Base-by-base conservation (phyloP, 768 basidiomycete genomes). In the Amanita phalloides region DNA sequence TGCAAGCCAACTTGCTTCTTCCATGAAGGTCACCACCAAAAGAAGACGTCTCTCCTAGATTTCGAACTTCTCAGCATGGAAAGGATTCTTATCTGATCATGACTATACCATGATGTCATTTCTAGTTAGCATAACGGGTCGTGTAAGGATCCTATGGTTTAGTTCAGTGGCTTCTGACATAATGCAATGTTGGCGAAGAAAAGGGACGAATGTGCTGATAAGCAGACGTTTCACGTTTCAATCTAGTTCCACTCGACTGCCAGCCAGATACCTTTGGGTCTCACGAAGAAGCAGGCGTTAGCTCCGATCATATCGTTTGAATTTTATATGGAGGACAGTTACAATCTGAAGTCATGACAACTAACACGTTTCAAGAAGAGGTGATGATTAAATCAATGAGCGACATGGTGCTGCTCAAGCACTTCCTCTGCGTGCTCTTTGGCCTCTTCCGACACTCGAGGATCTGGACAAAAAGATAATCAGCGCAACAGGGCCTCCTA, bases 381-480 rank as follows among this genome's bases (percentile, higher is more conserved):
- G 3, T 13, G 33, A 33, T 13, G 13, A 11, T 13, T 1, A 17
- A 49, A 28, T 50, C 49, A 50, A 20, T 43, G 30, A 14, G 38
- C 9, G 35, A 52, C 55, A 3, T 54, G 47, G 20, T 57, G 54
- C n/a, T 58, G 53, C 37, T 49, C 39, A 41, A 60, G 53, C 20
- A 58, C 49, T 7, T 58, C 35, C 17, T 56, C 54, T 8, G 59
- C 55, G 13, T 55, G 53, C 17, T 57, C 46, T 45, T 58, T 58
- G 36, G 59, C 54, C 37, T 56, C 56, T 11, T 57, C 57, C 23
- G 56, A 58, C 7, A 52, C 54, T 28, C 51, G 39, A 36, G 59
- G 57, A 38, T 58, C 59, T 60, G 45, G 3, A 30, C 14, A 44
- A 30, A 25, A 13, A 21, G 26, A 30, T 9, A 26, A 32, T 32